Conservation (phyloP, 345 rosid species). For the Garcia nutans region DNA sequence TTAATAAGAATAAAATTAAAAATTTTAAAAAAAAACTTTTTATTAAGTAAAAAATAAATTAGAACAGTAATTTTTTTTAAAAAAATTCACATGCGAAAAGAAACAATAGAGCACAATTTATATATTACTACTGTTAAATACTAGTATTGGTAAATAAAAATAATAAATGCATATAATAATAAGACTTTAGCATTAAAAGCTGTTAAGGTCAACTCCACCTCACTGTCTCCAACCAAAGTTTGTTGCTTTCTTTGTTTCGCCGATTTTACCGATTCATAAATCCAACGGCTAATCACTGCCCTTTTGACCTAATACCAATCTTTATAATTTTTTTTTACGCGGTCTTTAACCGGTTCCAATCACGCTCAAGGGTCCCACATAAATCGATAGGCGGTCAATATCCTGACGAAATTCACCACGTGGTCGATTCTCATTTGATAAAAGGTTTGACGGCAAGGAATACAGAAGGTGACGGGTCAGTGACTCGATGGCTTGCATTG, state of each 20-base stretch:
- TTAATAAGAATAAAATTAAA: too few relatives aligned
- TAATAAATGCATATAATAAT: too few relatives aligned
- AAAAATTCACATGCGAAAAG: too few relatives aligned
- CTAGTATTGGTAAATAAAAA: too few relatives aligned
- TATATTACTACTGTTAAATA: too few relatives aligned
- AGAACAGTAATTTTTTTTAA: too few relatives aligned
- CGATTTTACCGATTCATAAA: constrained; percentile 26
- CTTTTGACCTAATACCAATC: constrained; percentile 42
- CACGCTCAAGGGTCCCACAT: constrained; percentile 26
- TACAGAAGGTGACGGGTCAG: constrained; percentile 29
- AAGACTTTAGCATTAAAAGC: constrained; percentile 45
- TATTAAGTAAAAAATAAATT: too few relatives aligned
- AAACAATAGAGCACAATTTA: too few relatives aligned
- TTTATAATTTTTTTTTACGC: constrained; percentile 14
- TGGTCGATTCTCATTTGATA: constrained; percentile 18
- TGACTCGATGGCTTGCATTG: constrained; percentile 25
- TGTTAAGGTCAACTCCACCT: constrained; percentile 55
- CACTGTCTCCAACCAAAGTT: constrained; percentile 46
- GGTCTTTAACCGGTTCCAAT: constrained; percentile 29
- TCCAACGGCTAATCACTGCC: constrained; percentile 43
- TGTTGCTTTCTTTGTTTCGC: neutral
- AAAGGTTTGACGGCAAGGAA: constrained; percentile 33
- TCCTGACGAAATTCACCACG: constrained; percentile 27
- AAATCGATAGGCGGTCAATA: constrained; percentile 35
- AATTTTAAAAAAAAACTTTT: too few relatives aligned